Evolutionary conservation across 2,329 filamentous ascomycete genomes (phyloP).

Genomic region (Fusarium burgessii): DNA sequence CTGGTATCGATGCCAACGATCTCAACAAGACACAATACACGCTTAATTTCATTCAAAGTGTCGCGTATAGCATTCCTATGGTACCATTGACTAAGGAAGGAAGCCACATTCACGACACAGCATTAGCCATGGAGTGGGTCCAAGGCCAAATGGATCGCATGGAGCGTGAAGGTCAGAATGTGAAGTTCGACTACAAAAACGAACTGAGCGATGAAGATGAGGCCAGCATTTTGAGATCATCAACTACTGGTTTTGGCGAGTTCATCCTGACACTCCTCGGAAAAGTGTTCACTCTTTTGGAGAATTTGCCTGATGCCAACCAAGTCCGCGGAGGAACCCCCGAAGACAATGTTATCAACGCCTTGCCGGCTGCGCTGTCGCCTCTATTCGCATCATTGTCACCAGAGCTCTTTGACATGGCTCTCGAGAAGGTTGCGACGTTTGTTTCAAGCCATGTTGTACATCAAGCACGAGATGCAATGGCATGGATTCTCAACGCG

Average conservation of each 20-base stretch:
- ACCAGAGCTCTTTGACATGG: slow-evolving; percentile 91
- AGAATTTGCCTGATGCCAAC: slow-evolving; percentile 93
- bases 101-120: slow-evolving; percentile 76
- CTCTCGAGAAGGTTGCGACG: slow-evolving; percentile 88
- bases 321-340: slow-evolving; percentile 90
- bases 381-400: slow-evolving; percentile 92
- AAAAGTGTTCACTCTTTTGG: slow-evolving; percentile 93
- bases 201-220: slow-evolving; percentile 90
- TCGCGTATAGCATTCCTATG: slow-evolving; percentile 96
- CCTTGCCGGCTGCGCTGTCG: slow-evolving; percentile 88
- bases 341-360: slow-evolving; percentile 97
- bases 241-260: slow-evolving; percentile 92
- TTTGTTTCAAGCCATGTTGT: slow-evolving; percentile 96
- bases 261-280: slow-evolving; percentile 92
- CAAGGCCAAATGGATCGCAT: slow-evolving; percentile 94
- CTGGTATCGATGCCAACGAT: slow-evolving; percentile 97
- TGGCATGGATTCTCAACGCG: slow-evolving; percentile 98
- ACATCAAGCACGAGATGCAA: slow-evolving; percentile 94
- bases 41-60: slow-evolving; percentile 92
- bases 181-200: slow-evolving; percentile 85
- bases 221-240: slow-evolving; percentile 88
- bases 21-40: slow-evolving; percentile 96
- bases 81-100: slow-evolving; percentile 74
- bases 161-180: slow-evolving; percentile 85
- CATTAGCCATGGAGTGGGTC: slow-evolving; percentile 91